phyloP scores from a whole-genome alignment of 805 yeast genomes.

The Ogataea zsoltii region DNA sequence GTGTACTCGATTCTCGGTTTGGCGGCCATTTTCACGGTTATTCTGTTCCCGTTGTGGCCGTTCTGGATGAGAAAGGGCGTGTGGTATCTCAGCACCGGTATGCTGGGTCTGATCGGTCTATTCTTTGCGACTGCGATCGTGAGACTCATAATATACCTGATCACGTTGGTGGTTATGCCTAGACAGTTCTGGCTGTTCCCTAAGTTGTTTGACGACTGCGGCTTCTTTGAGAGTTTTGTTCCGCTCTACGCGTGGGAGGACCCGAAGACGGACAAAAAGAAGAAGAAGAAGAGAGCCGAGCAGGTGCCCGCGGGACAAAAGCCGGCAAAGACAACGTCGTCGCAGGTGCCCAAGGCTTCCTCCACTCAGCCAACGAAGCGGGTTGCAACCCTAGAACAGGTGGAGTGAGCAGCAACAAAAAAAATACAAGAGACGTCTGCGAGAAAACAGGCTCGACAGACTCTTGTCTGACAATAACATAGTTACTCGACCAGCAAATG shows the following conservation, averaged over 20 bases:
- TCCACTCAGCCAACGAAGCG: conserved; percentile 21
- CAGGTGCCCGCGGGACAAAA: not conserved
- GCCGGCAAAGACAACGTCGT: conserved; percentile 9
- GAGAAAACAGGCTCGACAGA: no score
- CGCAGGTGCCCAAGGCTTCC: conserved; percentile 13
- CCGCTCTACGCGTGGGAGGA: conserved; percentile 84
- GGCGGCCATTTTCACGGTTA: conserved; percentile 59
- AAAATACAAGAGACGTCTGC: no score
- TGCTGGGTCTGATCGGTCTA: conserved; percentile 68
- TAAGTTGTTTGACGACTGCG: conserved; percentile 92
- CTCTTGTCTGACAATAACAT: not conserved
- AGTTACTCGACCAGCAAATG: not conserved
- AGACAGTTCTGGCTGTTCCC: conserved; percentile 97
- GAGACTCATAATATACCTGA: conserved; percentile 66
- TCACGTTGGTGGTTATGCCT: conserved; percentile 57
- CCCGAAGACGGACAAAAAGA: conserved; percentile 28
- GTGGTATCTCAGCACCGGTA: conserved; percentile 82
- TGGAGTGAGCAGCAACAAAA: conserved; percentile 11
- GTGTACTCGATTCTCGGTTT: conserved; percentile 66
- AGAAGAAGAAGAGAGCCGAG: conserved; percentile 11
- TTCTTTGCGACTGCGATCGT: conserved; percentile 80
- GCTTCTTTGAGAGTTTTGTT: conserved; percentile 85
- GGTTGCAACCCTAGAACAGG: conserved; percentile 29
- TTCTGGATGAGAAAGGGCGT: conserved; percentile 82
- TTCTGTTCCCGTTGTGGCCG: conserved; percentile 96